Conservation (phyloP, 2,329 filamentous ascomycete species). For the Fusarium equiseti region DNA sequence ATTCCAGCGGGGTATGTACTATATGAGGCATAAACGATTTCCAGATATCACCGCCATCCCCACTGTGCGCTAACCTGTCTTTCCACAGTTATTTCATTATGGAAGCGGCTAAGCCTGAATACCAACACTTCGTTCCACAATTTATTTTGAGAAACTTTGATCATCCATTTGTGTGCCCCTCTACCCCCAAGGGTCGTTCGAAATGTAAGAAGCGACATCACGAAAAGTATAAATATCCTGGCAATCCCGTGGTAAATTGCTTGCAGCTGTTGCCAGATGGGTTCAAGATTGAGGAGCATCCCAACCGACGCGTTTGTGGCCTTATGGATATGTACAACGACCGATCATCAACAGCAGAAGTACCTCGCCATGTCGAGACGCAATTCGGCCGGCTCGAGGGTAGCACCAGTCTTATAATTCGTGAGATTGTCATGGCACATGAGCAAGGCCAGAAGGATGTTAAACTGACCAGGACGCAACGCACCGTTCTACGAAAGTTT, state of each 20-base stretch:
- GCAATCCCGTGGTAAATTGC: accelerated
- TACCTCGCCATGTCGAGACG: accelerated
- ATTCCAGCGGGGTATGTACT: neutral
- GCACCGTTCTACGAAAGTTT: neutral
- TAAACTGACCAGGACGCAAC: neutral
- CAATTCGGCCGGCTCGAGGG: neutral
- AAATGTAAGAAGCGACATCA: neutral
- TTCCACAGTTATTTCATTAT: neutral
- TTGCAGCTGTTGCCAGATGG: neutral
- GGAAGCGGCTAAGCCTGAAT: neutral
- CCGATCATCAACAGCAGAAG: accelerated
- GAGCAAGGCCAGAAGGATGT: neutral
- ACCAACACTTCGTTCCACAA: neutral
- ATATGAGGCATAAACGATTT: neutral
- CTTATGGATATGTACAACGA: neutral
- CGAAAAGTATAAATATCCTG: neutral
- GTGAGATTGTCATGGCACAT: neutral
- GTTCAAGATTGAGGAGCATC: neutral
- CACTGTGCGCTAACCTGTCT: neutral
- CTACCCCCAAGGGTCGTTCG: neutral
- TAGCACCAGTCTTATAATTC: accelerated
- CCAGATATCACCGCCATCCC: neutral
- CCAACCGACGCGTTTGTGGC: neutral
- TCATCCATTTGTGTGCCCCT: neutral
- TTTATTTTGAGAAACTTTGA: neutral